Evolutionary conservation across 2,329 filamentous ascomycete genomes (phyloP).

Genomic region (Ceratocystis alfenasii): DNA sequence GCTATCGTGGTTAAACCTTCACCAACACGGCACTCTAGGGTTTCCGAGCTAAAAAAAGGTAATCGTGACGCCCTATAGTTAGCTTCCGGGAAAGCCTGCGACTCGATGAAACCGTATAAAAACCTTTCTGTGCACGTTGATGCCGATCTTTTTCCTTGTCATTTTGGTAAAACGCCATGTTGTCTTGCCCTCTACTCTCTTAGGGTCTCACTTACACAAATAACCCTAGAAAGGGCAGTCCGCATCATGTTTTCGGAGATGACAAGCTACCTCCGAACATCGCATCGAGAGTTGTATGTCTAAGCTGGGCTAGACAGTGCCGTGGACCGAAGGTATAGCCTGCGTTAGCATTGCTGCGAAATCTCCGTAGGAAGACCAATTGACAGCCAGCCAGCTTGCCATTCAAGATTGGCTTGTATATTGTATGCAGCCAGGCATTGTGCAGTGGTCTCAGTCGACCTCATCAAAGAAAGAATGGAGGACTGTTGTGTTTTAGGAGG

Average conservation of each 20-base stretch:
- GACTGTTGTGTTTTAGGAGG: too few species aligned
- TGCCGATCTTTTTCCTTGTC: not conserved
- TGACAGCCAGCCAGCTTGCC: too few species aligned
- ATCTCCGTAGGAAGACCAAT: too few species aligned
- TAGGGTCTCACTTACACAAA: not conserved
- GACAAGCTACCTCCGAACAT: too few species aligned
- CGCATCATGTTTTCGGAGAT: too few species aligned
- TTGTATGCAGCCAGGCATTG: not conserved
- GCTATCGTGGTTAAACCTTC: not conserved
- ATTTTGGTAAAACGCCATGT: not conserved
- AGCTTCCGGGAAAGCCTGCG: not conserved
- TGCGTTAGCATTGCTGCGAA: too few species aligned
- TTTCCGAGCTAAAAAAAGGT: not conserved
- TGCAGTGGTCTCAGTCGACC: not conserved
- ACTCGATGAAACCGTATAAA: not conserved
- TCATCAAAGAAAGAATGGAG: too few species aligned
- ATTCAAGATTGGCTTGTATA: too few species aligned
- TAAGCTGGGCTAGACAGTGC: too few species aligned
- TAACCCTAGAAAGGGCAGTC: not conserved
- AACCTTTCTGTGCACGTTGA: not conserved
- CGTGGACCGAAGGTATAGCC: too few species aligned
- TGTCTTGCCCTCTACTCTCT: not conserved
- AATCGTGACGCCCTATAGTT: not conserved
- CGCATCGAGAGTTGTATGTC: too few species aligned
- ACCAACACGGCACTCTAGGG: not conserved